A percentile compares a stretch with the other conserved stretches of the same genome.
Conservation (phyloP, 1,284 basidiomycete species). For the Cerioporus squamosus region DNA sequence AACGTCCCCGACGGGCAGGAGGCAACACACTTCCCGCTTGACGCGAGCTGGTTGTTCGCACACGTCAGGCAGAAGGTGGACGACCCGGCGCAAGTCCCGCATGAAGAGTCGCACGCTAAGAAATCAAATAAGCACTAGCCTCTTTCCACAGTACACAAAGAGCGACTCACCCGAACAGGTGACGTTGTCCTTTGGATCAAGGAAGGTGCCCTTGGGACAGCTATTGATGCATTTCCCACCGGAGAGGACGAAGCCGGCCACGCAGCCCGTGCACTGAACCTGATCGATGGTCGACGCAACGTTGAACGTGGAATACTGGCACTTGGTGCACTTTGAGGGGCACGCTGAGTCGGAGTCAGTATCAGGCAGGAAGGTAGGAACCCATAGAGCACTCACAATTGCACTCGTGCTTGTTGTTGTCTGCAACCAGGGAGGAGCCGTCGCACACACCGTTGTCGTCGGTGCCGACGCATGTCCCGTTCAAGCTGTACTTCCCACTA, state of each 20-base stretch:
- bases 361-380: neutral
- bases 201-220: conserved; percentile 75
- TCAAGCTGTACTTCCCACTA: conserved; percentile 58
- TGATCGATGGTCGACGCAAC: conserved; percentile 67
- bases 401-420: conserved; percentile 79
- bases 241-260: conserved; percentile 75
- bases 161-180: conserved; percentile 67
- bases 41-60: conserved; percentile 62
- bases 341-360: conserved; percentile 52
- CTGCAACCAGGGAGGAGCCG: conserved; percentile 71
- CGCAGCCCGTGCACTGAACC: conserved; percentile 74
- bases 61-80: conserved; percentile 77
- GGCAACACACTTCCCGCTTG: conserved; percentile 70
- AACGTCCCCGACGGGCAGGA: conserved; percentile 76
- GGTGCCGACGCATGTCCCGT: conserved; percentile 69
- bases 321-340: conserved; percentile 78
- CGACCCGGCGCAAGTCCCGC: conserved; percentile 68
- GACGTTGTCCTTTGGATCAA: conserved; percentile 69
- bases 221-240: conserved; percentile 66
- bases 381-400: conserved; percentile 60
- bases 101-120: conserved; percentile 75
- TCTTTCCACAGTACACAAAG: too few species aligned
- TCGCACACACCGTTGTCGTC: conserved; percentile 72
- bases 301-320: conserved; percentile 72
- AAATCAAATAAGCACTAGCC: neutral